Evolutionary conservation across 192 early-diverging fungal genomes (phyloP), one percentile per base, ranked within the genome.

Genomic region (Gigaspora rosea): DNA sequence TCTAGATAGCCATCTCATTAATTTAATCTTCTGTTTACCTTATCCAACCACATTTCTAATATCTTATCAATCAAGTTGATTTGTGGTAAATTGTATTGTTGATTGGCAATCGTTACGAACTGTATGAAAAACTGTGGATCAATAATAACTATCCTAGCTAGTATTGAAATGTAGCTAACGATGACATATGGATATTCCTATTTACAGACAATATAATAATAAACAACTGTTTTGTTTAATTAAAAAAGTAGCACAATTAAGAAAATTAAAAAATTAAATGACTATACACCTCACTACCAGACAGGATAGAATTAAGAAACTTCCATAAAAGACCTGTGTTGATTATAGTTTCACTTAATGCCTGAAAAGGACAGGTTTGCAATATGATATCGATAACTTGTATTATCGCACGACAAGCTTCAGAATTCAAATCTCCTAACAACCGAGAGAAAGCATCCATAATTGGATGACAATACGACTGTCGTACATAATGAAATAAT

Each of bases 21-120:
- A 18, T 18, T 35, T 32, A 4, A 33, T 47, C 0, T 59, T 15
- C 1, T 51, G 9, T 54, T 77, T 82, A 92, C 88, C 87, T 90
- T 92, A 27, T 94, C 92, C 66, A 89, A 83, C 90, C 90, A 92
- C 9, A 80, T 66, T 46, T 88, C 87, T 16, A 90, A 16, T n/a
- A 90, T 71, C 48, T 79, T 75, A n/a, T 80, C 80, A 18, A 91
- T 75, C 49, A 92, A 84, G 57, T 83, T 77, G 10, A 65, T 22
- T 33, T 69, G 78, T 18, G 82, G 56, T 35, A 80, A 80, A 16
- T 84, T 80, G 48, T 79, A 82, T 68, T 84, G 79, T 61, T 85
- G 84, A 16, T 85, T 84, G 27, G 84, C 83, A 57, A 78, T 61
- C 47, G 81, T 80, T 33, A 89, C 79, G 52, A 81, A 86, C 16